A percentile compares a stretch with the other conserved stretches of the same genome.
These are phyloP conservation scores for Syncephalis plumigaleata DNA, from an alignment of 371 early-diverging fungal genomes.

Conservation along the genomic window DNA sequence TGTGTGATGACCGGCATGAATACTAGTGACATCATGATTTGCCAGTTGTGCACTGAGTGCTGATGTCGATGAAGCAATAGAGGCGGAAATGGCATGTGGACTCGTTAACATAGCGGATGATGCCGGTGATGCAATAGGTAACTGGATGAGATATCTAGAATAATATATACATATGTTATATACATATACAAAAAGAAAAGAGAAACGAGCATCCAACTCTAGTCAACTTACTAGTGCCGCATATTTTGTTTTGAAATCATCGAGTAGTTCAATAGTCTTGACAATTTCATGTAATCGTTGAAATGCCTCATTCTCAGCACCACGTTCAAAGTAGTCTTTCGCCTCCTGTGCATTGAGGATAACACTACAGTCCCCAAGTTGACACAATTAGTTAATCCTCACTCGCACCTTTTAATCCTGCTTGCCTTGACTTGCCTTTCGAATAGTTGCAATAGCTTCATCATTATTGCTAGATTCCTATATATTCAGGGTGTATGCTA, in stretches of 20 bases:
- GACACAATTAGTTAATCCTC: neutral
- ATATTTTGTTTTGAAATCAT: slow-evolving; percentile 12
- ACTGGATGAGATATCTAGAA: too few relatives aligned
- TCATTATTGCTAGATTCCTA: neutral
- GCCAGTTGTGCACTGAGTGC: too few relatives aligned
- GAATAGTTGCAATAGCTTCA: slow-evolving; percentile 9
- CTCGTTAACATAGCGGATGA: too few relatives aligned
- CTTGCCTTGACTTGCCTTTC: slow-evolving; percentile 4
- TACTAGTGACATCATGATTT: too few relatives aligned
- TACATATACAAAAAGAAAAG: too few relatives aligned
- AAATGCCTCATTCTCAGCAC: slow-evolving; percentile 12
- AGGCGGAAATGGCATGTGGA: too few relatives aligned
- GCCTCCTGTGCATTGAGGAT: slow-evolving; percentile 10
- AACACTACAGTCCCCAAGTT: slow-evolving; percentile 1
- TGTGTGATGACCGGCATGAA: too few relatives aligned
- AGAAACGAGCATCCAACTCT: too few relatives aligned
- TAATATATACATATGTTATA: too few relatives aligned
- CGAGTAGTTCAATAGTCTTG: slow-evolving; percentile 9
- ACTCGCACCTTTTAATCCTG: neutral
- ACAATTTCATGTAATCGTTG: slow-evolving; percentile 10
- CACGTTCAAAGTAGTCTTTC: slow-evolving; percentile 8
- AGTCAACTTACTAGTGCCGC: slow-evolving; percentile 8
- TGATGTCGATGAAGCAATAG: too few relatives aligned
- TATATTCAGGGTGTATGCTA: too few relatives aligned
- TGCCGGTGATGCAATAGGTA: too few relatives aligned